Evolutionary conservation across 2,329 filamentous ascomycete genomes (phyloP), one percentile per base, ranked within the genome.

Genomic region (Pseudopyricularia javanii): DNA sequence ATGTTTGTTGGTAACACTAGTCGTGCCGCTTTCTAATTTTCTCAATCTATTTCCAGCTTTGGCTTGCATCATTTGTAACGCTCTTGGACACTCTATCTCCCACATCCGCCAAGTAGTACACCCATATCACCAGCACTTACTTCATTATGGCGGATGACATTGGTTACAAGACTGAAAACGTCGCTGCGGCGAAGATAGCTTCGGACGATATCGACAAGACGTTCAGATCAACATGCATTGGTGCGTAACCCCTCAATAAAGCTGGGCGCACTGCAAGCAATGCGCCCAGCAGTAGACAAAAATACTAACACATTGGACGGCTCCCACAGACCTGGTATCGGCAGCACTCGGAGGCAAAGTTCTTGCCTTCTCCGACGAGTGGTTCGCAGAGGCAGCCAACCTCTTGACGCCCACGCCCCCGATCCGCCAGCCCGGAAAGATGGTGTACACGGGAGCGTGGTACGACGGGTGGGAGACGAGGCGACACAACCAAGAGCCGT

Each of bases 381-480:
- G 80, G 79, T 86, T 86, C 62, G 82, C 82, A 45, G 78, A 82
- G 59, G 82, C 82, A 22, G 61, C 70, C 54, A 85, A 85, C 64
- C 72, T 86, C 54, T 64, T 85, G 56, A 86, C 76, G 30, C 79
- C 80, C n/a, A 79, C 74, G 24, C 64, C 80, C 30, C 81, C 82
- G 35, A 78, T 85, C 63, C 73, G 75, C 57, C 75, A 82, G 62
- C 75, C 75, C 1, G 82, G 82, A 56, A 83, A 83, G 67, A 85
- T 85, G 76, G 80, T 85, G 54, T 83, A 77, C 61, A 76, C 81
- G 1, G 82, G 82, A 49, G 82, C 82, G 47, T 86, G 82, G 82
- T 86, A 83, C 61, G 82, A 86, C 61, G 82, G 82, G 51, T 85
- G 80, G 80, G 82, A 86, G 67, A 85, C 82, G 12, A 71, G 82